Evolutionary conservation across 2,329 filamentous ascomycete species (phyloP).

Genomic region (Colletotrichum tropicicola): DNA sequence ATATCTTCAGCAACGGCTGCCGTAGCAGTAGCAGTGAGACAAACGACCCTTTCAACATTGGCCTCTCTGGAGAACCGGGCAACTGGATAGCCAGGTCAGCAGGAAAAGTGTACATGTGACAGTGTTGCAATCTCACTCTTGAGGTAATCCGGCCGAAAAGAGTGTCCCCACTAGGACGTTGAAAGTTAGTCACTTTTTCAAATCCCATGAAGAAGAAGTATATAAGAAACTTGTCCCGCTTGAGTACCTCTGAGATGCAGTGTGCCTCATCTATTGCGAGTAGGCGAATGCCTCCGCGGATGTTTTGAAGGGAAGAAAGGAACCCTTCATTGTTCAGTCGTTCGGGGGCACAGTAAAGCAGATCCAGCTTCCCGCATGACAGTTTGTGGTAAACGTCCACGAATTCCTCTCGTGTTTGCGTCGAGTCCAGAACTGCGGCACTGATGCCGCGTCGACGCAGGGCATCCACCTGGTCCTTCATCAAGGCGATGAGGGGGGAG

Average conservation of each 20-base stretch:
- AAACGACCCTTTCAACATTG: slow-evolving; percentile 65
- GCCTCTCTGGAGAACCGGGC: slow-evolving; percentile 65
- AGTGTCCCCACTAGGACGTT: slow-evolving; percentile 53
- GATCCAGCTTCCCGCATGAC: slow-evolving; percentile 55
- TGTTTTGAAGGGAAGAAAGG: slow-evolving; percentile 61
- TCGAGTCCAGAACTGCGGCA: slow-evolving; percentile 65
- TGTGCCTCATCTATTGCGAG: slow-evolving; percentile 68
- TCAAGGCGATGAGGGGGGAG: slow-evolving; percentile 64
- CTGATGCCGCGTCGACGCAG: slow-evolving; percentile 57
- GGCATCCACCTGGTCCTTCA: slow-evolving; percentile 70
- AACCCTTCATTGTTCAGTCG: slow-evolving; percentile 70
- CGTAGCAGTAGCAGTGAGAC: slow-evolving; percentile 68
- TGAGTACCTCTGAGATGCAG: slow-evolving; percentile 59
- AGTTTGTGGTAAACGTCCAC: slow-evolving; percentile 46
- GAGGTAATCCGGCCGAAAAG: slow-evolving; percentile 59
- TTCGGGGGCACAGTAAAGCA: slow-evolving; percentile 69
- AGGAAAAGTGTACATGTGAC: neutral
- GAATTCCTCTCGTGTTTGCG: slow-evolving; percentile 58
- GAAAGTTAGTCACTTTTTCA: neutral
- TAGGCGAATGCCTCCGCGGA: slow-evolving; percentile 64
- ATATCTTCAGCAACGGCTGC: slow-evolving; percentile 64
- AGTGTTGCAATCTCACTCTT: slow-evolving; percentile 44
- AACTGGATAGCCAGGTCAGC: slow-evolving; percentile 44
- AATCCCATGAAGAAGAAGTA: neutral
- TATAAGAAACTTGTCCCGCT: neutral